Evolutionary conservation across 1,284 basidiomycete genomes (phyloP), one percentile per base, ranked within the genome.

Genomic region (Heterobasidion irregulare): DNA sequence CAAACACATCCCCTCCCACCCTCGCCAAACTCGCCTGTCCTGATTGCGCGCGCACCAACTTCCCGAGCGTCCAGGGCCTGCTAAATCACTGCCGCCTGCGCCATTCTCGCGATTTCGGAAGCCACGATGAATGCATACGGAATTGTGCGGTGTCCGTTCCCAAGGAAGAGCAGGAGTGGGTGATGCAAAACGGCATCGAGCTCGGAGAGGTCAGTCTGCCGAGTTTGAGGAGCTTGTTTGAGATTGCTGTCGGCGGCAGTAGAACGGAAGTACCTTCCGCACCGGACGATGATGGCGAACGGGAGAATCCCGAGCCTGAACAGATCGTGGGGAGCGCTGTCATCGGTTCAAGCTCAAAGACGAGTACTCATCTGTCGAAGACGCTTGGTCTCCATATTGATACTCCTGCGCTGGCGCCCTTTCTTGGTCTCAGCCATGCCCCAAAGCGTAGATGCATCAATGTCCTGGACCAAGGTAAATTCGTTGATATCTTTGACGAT

Each of bases 41-140:
- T 0, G 74, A 72, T 57, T 90, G 87, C 61, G 61, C 68, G 16
- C 79, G 83, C 47, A 79, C 77, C 1, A 73, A 84, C 13, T 89
- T 90, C 63, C 82, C 80, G 12, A 83, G 78, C n/a, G 73, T 89
- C 1, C 88, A 90, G 66, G 88, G 87, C 2, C 75, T 90, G 19
- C 72, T 89, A 32, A 90, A 89, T 59, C 87, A 90, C 63, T 84
- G 81, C 55, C 82, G 88, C 10, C 71, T 88, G 34, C 74, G 79
- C 2, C 87, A 90, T 64, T 69, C 72, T 16, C 71, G 82, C 50
- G 84, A 86, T 60, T 90, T 82, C 75, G 83, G 81, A 8, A 85
- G 80, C 33, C 87, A 90, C 60, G 87, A 90, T 53, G 82, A 85
- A 54, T 89, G 86, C 61, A 80, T 90, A 9, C 75, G 77, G 55